Percentiles rank a stretch among this genome's conserved stretches.
These are phyloP conservation scores for Penstemon newberryi DNA, from an alignment of 257 asterid genomes.

Conservation along the genomic window DNA sequence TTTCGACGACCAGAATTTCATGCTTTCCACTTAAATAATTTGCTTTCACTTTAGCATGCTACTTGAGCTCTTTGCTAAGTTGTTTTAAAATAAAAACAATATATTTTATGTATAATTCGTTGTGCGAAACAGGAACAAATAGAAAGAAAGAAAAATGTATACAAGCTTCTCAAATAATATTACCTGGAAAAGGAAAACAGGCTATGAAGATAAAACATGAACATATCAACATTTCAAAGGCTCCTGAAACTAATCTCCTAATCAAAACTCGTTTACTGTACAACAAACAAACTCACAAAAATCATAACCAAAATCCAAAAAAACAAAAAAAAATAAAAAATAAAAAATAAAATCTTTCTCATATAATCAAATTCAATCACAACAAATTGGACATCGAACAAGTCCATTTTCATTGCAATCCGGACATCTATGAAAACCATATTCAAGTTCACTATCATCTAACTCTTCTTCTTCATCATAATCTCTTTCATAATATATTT, in stretches of 20 bases:
- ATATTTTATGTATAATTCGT: neutral
- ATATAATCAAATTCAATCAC: constrained; percentile 33
- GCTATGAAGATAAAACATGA: constrained; percentile 19
- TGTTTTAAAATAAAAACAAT: neutral
- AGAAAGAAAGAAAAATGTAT: constrained; percentile 13
- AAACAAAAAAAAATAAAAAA: too few species aligned
- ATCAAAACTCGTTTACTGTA: constrained; percentile 44
- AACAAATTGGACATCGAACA: constrained; percentile 71
- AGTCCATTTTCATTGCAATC: constrained; percentile 92
- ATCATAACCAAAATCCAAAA: neutral
- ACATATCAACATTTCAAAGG: neutral
- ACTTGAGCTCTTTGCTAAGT: constrained; percentile 5
- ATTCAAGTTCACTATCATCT: constrained; percentile 37
- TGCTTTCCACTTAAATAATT: constrained; percentile 33
- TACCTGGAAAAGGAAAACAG: constrained; percentile 27
- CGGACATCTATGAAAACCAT: constrained; percentile 80
- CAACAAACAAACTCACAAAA: constrained; percentile 36
- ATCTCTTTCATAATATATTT: constrained; percentile 51
- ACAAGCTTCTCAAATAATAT: constrained; percentile 26
- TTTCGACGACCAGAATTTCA: constrained; percentile 33
- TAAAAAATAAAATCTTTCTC: neutral
- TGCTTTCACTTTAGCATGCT: constrained; percentile 37
- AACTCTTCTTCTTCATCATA: constrained; percentile 29
- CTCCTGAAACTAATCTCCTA: constrained; percentile 9
- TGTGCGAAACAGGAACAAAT: neutral